phyloP scores from a whole-genome alignment of 495 filamentous ascomycete species.

The Xanthoparmelia taractica region DNA sequence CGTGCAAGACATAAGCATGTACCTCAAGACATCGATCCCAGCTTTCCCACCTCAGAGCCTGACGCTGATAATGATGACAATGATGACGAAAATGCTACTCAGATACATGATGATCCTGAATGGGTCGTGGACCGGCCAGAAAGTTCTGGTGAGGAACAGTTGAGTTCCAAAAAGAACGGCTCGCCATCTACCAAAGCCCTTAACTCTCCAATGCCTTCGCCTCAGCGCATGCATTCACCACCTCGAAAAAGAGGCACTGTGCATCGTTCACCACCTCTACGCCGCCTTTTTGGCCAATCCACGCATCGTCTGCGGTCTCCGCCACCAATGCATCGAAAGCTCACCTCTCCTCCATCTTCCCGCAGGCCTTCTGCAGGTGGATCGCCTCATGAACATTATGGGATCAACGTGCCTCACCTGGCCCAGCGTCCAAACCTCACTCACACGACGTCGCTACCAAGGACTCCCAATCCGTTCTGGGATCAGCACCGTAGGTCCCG shows the following conservation, averaged over 20 bases:
- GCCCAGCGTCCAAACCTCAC: constrained; percentile 55
- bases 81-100: constrained; percentile 44
- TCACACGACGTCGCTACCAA: constrained; percentile 72
- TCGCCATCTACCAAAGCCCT: neutral
- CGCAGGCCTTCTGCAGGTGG: constrained; percentile 41
- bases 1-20: constrained; percentile 68
- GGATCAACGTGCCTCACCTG: constrained; percentile 50
- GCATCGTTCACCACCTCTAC: constrained; percentile 51
- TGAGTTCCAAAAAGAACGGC: neutral
- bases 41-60: constrained; percentile 87
- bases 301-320: constrained; percentile 65
- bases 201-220: constrained; percentile 35
- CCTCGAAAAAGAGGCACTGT: constrained; percentile 38
- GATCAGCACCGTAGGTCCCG: constrained; percentile 34
- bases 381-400: constrained; percentile 35
- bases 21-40: constrained; percentile 95
- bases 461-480: constrained; percentile 63
- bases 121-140: constrained; percentile 46
- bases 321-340: constrained; percentile 38
- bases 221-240: constrained; percentile 44
- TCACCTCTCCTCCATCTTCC: constrained; percentile 47
- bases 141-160: constrained; percentile 45
- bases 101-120: constrained; percentile 45
- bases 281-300: constrained; percentile 57
- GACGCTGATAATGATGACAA: constrained; percentile 70